These are phyloP conservation scores for Plasmodium gaboni DNA, from an alignment of 169 alveolate species.

Conservation along the genomic window DNA sequence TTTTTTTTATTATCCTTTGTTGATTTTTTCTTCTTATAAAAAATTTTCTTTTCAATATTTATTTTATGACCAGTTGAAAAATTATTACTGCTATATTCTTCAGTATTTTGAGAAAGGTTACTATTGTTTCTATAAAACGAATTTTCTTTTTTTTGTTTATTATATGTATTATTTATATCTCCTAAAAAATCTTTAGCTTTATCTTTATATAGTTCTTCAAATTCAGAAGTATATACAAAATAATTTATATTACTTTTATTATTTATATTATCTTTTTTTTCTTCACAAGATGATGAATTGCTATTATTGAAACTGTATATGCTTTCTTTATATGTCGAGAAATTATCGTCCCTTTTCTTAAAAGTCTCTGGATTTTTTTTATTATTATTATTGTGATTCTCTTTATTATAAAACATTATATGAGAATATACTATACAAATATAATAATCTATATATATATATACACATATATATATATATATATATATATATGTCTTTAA, in stretches of 20 bases:
- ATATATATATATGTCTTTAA: no score
- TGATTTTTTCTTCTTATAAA: constrained; percentile 1
- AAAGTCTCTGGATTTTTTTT: constrained; percentile 20
- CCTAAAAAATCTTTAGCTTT: constrained; percentile 3
- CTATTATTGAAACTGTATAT: constrained; percentile 20
- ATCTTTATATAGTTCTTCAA: not conserved
- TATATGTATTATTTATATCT: constrained; percentile 1
- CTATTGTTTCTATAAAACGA: not conserved
- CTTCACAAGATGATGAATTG: constrained; percentile 2
- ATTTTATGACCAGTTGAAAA: not conserved
- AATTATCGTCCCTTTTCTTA: constrained; percentile 38
- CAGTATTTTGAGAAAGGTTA: constrained; percentile 15
- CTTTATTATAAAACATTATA: constrained; percentile 47
- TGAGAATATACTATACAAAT: not conserved
- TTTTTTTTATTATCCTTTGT: constrained; percentile 19
- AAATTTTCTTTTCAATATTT: not conserved
- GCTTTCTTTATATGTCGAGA: constrained; percentile 10
- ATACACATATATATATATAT: not conserved
- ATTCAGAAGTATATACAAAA: not conserved
- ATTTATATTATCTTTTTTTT: constrained; percentile 5
- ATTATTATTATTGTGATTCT: not conserved
- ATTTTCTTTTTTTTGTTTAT: not conserved
- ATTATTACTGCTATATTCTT: constrained; percentile 25
- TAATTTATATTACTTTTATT: not conserved
- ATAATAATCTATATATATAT: not conserved